Evolutionary conservation across 2,329 filamentous ascomycete species (phyloP), one percentile per base, ranked within the genome.

Genomic region (Fusarium agapanthi): DNA sequence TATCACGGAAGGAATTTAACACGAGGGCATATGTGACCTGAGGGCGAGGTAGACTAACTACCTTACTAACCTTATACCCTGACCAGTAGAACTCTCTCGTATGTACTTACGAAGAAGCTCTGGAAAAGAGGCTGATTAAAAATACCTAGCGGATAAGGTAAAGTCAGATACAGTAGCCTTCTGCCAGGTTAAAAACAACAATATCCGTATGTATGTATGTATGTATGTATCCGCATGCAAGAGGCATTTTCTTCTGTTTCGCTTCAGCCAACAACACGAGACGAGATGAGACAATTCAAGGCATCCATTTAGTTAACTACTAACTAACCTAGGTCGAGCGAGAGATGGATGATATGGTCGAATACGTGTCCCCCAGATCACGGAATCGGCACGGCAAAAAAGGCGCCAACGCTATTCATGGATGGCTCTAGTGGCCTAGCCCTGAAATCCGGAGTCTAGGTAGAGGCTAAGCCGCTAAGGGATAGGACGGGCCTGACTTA

Each of bases 331-430:
- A 30, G 26, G 50, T 41, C 34, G 50, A 62, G 58, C 34, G 50
- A 54, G 58, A 56, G 66, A 34, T 48, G 53, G 37, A 34, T 35
- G 34, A 35, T 50, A 38, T 57, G 47, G 45, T 50, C 43, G 61
- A 67, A 62, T 68, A 71, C 68, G 68, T 68, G 68, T 71, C 56
- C 61, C 61, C 51, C 37, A 54, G 51, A 34, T 53, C 62, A 67
- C 70, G 65, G 70, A 71, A 43, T 67, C 70, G 70, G 70, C 70
- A 73, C 66, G 66, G 61, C 47, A 41, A 71, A 55, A 55, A 57
- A 57, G 53, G 47, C 65, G 61, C 65, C 69, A 72, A 73, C 61
- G 69, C 44, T 57, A 68, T 64, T 47, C 57, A 64, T 28, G 58
- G 48, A 24, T 57, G 41, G 37, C 43, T 64, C 57, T 57, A 69